phyloP scores from a whole-genome alignment of 805 yeast genomes.

The Candida silvicultrix region DNA sequence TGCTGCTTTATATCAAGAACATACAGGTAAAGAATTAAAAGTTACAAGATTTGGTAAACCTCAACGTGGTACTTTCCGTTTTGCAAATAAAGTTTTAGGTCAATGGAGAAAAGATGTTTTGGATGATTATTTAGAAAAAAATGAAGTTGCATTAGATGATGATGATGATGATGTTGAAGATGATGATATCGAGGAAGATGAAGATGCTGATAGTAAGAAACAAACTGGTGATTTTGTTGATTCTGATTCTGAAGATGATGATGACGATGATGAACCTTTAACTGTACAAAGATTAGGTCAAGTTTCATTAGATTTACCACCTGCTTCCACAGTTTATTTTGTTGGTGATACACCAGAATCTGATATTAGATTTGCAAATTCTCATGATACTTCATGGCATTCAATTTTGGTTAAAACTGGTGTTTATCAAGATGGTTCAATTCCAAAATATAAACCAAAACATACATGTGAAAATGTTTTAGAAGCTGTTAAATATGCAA shows the following conservation, averaged over 20 bases:
- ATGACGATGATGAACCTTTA: conserved; percentile 35
- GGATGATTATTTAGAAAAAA: conserved; percentile 62
- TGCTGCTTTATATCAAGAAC: conserved; percentile 78
- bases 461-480: conserved; percentile 66
- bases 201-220: conserved; percentile 26
- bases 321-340: conserved; percentile 80
- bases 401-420: conserved; percentile 84
- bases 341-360: conserved; percentile 91
- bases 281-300: conserved; percentile 39
- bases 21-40: conserved; percentile 74
- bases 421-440: conserved; percentile 75
- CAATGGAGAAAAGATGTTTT: conserved; percentile 75
- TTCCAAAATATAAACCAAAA: conserved; percentile 75
- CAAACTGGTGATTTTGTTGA: conserved; percentile 15
- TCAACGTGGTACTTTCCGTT: conserved; percentile 78
- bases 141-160: conserved; percentile 19
- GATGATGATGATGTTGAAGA: conserved; percentile 21
- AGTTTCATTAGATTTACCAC: conserved; percentile 55
- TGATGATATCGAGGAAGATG: conserved; percentile 13
- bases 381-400: conserved; percentile 80
- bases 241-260: conserved; percentile 1
- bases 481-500: conserved; percentile 78
- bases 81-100: conserved; percentile 70
- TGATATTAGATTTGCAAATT: conserved; percentile 81
- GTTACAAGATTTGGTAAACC: conserved; percentile 89